Evolutionary conservation across 345 rosid genomes (phyloP).

Genomic region (Rhodamnia rubescens): DNA sequence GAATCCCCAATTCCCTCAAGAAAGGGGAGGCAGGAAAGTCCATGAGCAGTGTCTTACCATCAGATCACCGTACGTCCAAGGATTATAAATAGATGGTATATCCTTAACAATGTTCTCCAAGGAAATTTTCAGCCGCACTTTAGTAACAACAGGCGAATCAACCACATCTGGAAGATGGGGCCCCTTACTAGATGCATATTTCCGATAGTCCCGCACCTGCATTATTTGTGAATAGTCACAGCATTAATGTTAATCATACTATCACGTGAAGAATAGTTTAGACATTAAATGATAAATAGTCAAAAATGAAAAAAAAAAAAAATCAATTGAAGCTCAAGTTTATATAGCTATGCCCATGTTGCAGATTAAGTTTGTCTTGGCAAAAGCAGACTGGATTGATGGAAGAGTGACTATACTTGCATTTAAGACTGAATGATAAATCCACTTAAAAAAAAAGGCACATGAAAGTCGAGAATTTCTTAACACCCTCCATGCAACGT

Average conservation of each 20-base stretch:
- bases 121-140: constrained; percentile 69
- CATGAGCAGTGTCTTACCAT: constrained; percentile 43
- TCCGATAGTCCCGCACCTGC: constrained; percentile 84
- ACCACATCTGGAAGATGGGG: constrained; percentile 12
- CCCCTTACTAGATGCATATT: constrained; percentile 41
- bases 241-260: neutral
- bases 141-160: constrained; percentile 42
- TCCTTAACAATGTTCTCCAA: constrained; percentile 89
- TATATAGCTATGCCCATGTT: neutral
- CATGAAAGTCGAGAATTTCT: neutral
- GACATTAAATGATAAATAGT: neutral
- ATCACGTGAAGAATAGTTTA: neutral
- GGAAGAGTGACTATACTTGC: neutral
- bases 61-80: constrained; percentile 96
- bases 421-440: neutral
- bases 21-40: neutral
- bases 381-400: neutral
- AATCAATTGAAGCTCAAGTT: neutral
- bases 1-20: neutral
- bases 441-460: neutral
- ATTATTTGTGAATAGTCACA: neutral
- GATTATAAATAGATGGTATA: constrained; percentile 59
- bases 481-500: neutral
- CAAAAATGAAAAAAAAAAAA: neutral
- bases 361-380: neutral